Conservation (phyloP, 192 early-diverging fungal species). For the Podila clonocystis region DNA sequence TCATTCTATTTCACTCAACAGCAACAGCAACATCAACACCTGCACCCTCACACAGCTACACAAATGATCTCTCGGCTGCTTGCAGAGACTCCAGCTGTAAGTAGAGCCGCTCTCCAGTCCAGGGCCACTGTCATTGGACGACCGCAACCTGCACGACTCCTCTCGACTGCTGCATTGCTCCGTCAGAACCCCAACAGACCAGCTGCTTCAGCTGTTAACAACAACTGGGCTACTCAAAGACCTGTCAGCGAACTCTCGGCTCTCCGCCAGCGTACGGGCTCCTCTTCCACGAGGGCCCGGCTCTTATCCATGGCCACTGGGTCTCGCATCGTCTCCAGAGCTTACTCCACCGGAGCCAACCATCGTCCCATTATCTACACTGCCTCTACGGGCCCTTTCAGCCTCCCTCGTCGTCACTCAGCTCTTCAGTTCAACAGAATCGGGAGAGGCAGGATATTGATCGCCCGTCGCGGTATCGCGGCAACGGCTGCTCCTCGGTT, state of each 20-base stretch:
- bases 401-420: constrained; percentile 39
- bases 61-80: constrained; percentile 53
- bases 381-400: constrained; percentile 9
- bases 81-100: constrained; percentile 34
- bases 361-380: not conserved
- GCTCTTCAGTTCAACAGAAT: constrained; percentile 33
- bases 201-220: not conserved
- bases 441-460: constrained; percentile 8
- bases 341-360: constrained; percentile 28
- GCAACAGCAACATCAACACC: too few relatives aligned
- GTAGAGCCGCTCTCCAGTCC: constrained; percentile 16
- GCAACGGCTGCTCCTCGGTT: constrained; percentile 53
- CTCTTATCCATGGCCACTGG: constrained; percentile 23
- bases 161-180: constrained; percentile 32
- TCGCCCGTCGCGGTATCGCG: constrained; percentile 38
- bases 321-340: constrained; percentile 31
- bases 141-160: constrained; percentile 15
- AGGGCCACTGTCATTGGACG: not conserved
- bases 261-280: not conserved
- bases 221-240: not conserved
- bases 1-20: too few relatives aligned
- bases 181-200: constrained; percentile 1
- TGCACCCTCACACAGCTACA: not conserved
- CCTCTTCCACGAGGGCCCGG: not conserved
- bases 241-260: not conserved